Base-by-base conservation (phyloP, 768 basidiomycete genomes). In the Suillus ampliporus region DNA sequence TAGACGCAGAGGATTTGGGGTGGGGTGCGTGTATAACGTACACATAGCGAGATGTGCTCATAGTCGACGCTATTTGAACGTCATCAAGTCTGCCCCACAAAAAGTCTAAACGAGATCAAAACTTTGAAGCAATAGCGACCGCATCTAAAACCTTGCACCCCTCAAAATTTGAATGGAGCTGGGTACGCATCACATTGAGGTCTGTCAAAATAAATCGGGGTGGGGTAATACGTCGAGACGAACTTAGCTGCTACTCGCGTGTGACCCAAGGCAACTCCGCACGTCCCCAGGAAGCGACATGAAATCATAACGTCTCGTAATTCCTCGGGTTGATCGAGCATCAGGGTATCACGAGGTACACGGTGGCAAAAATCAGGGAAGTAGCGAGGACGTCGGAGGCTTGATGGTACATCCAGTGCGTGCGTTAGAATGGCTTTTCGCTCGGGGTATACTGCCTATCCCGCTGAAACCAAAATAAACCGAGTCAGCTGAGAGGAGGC, bases 361-460 rank as follows among this genome's bases (percentile, higher is more conserved):
- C 13, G 21, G 35, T 37, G 13, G 17, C 54, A 26, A 19, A 37
- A 17, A 11, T 19, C 23, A 38, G 15, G 26, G 23, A 40, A 40
- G 54, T 38, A 26, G 54, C 54, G 54, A 56, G 23, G 6, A 56
- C 13, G 38, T 56, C 54, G 38, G 54, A 56, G 54, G 38, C 38
- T 54, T 54, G 53, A 37, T 56, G 37, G 14, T 21, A n/a, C 52
- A 15, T 37, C 34, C 52, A 26, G 21, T 54, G 52, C 3, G 23
- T 23, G 53, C 4, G 35, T 26, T 26, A 26, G 23, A 26, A 26
- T 26, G 37, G 23, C 21, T 19, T 40, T 26, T 26, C 23, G 26
- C 15, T 28, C 54, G 17, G 23, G 54, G 17, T 40, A 17, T 23
- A 38, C 38, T 19, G 11, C n/a, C n/a, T 5, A 56, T 56, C 17